Evolutionary conservation across 306 rosid genomes (phyloP).

Genomic region (Vachellia collinsii): DNA sequence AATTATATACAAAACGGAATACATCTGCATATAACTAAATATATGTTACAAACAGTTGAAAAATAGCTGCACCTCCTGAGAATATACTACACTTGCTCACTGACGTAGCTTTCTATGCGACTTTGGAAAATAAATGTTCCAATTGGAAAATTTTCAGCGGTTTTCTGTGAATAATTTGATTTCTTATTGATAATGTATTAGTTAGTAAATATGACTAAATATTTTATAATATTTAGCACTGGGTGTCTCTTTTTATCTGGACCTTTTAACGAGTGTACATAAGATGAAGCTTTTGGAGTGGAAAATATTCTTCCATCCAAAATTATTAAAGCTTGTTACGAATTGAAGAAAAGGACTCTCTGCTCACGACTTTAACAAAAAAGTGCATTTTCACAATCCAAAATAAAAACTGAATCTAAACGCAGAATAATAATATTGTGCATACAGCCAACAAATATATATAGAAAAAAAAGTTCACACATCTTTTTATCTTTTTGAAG

Average conservation of each 20-base stretch:
- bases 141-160: no score
- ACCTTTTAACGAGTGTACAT: background rate
- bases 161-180: no score
- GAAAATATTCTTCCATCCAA: background rate
- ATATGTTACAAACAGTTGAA: no score
- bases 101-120: no score
- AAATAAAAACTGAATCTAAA: conserved; percentile 21
- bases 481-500: background rate
- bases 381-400: conserved; percentile 29
- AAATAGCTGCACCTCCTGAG: no score
- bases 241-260: background rate
- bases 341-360: conserved; percentile 5
- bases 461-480: background rate
- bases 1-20: no score
- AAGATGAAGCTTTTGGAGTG: background rate
- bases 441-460: background rate
- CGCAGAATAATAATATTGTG: background rate
- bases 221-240: background rate
- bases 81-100: no score
- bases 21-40: no score
- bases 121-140: no score
- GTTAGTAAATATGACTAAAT: no score
- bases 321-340: background rate
- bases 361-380: background rate
- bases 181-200: no score